Evolutionary conservation across 371 early-diverging fungal genomes (phyloP).

Genomic region (Chytridium lagenaria): DNA sequence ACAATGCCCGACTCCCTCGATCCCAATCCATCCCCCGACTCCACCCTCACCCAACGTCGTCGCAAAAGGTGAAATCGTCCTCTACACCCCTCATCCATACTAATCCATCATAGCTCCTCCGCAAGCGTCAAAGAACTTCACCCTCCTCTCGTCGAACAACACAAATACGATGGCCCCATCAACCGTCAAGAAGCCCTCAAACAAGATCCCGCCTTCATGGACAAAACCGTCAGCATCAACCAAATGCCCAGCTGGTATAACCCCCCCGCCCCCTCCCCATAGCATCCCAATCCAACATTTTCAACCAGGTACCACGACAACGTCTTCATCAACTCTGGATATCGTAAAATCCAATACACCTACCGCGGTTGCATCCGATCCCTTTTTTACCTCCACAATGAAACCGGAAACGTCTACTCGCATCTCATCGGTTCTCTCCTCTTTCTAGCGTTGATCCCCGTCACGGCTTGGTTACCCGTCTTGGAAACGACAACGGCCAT

Average conservation of each 20-base stretch:
- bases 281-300: background rate
- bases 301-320: constrained; percentile 44
- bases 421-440: constrained; percentile 76
- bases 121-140: too few relatives aligned
- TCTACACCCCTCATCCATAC: too few relatives aligned
- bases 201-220: background rate
- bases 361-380: constrained; percentile 74
- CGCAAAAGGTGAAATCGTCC: too few relatives aligned
- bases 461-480: background rate
- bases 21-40: too few relatives aligned
- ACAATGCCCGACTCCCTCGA: too few relatives aligned
- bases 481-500: background rate
- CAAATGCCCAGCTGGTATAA: background rate
- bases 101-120: too few relatives aligned
- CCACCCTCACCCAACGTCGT: too few relatives aligned
- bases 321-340: constrained; percentile 61
- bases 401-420: constrained; percentile 86
- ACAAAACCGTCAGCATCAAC: background rate
- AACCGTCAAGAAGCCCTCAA: background rate
- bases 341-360: constrained; percentile 77
- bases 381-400: constrained; percentile 85
- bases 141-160: too few relatives aligned
- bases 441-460: constrained; percentile 62
- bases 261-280: background rate
- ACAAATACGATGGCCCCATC: background rate